Percentiles rank a stretch among this genome's conserved stretches.
Evolutionary conservation across 2,329 filamentous ascomycete genomes (phyloP).

Genomic region (Alternaria sp.): DNA sequence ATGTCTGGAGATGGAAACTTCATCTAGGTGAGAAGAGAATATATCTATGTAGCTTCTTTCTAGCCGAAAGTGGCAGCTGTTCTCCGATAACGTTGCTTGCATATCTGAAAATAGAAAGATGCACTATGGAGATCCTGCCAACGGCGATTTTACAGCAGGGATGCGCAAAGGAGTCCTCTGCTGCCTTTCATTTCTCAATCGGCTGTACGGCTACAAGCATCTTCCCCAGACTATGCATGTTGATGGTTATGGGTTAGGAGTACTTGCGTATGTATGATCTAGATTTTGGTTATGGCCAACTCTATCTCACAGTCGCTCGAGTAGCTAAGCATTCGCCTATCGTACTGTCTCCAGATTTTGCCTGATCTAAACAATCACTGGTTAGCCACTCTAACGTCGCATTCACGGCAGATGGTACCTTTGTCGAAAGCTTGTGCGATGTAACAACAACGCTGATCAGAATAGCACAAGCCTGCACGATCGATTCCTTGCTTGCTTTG

Average conservation of each 20-base stretch:
- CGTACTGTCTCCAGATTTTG: neutral
- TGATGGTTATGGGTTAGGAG: neutral
- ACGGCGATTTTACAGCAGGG: slow-evolving; percentile 8
- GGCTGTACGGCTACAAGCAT: neutral
- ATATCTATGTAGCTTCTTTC: no score
- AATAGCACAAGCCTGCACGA: no score
- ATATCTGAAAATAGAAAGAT: slow-evolving; percentile 10
- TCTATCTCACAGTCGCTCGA: no score
- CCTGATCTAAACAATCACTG: neutral
- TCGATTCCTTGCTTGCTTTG: neutral
- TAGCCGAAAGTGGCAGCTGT: neutral
- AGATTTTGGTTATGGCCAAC: neutral
- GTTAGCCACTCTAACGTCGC: neutral
- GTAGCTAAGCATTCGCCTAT: neutral
- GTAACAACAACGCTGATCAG: neutral
- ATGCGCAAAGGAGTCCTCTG: neutral
- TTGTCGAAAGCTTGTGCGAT: neutral
- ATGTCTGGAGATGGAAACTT: no score
- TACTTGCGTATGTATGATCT: neutral
- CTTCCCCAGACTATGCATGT: neutral
- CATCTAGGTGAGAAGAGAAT: slow-evolving; percentile 4
- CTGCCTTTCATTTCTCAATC: neutral
- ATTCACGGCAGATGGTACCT: neutral
- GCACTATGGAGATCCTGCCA: slow-evolving; percentile 23
- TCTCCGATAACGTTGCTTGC: neutral